Evolutionary conservation across 2,329 filamentous ascomycete species (phyloP).

Genomic region (Pyrenophora teres): DNA sequence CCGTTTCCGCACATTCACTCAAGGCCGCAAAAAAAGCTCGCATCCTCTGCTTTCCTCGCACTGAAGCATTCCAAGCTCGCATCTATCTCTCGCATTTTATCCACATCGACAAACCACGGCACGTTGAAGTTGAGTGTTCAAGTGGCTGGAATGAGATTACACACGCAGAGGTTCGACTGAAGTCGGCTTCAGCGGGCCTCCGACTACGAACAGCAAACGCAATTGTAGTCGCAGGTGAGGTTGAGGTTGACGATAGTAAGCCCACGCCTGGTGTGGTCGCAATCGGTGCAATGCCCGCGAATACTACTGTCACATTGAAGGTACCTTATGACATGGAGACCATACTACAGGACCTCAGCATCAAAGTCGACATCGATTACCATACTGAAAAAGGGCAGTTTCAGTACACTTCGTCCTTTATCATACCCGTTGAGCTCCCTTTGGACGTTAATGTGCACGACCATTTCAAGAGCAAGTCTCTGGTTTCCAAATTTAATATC

Average conservation of each 20-base stretch:
- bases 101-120: conserved; percentile 78
- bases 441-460: conserved; percentile 97
- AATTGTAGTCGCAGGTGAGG: conserved; percentile 49
- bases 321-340: conserved; percentile 86
- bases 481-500: conserved; percentile 91
- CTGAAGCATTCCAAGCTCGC: conserved; percentile 69
- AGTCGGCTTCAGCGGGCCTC: conserved; percentile 64
- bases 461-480: conserved; percentile 79
- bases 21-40: conserved; percentile 55
- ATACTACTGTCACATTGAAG: conserved; percentile 61
- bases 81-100: conserved; percentile 71
- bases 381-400: conserved; percentile 69
- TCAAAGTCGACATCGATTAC: conserved; percentile 78
- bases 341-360: conserved; percentile 69
- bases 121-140: conserved; percentile 72
- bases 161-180: conserved; percentile 57
- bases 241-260: conserved; percentile 50
- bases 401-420: conserved; percentile 64
- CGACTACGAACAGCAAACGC: conserved; percentile 60
- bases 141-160: conserved; percentile 74
- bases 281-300: conserved; percentile 51
- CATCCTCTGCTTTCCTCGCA: conserved; percentile 74
- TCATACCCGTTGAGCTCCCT: conserved; percentile 74
- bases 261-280: conserved; percentile 54
- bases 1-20: conserved; percentile 40